Evolutionary conservation across 169 alveolate genomes (phyloP).

Genomic region (Plasmodium ovale): DNA sequence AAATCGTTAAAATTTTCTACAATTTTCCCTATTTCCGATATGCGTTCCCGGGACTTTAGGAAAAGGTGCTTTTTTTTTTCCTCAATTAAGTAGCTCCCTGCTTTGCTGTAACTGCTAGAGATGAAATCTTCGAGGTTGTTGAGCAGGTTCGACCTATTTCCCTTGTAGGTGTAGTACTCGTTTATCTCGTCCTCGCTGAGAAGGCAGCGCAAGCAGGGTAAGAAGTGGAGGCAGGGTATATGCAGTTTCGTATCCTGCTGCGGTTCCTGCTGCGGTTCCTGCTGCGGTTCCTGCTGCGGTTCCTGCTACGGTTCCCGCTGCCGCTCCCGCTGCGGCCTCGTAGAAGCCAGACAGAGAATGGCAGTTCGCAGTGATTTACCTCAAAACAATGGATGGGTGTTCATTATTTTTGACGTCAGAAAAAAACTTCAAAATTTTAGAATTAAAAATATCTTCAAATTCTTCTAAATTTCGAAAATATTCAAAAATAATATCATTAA

Average conservation of each 20-base stretch:
- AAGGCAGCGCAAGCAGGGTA: too few species aligned
- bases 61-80: conserved; percentile 68
- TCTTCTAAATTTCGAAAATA: conserved; percentile 64
- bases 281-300: too few species aligned
- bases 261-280: too few species aligned
- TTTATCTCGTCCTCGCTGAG: conserved; percentile 68
- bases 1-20: conserved; percentile 40
- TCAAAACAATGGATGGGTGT: conserved; percentile 32
- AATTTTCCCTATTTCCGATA: conserved; percentile 49
- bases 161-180: conserved; percentile 59
- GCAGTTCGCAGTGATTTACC: not conserved
- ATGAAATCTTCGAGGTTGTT: conserved; percentile 61
- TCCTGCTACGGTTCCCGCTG: too few species aligned
- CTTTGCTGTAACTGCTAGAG: conserved; percentile 52
- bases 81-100: conserved; percentile 35
- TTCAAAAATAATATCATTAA: conserved; percentile 39
- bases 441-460: conserved; percentile 36
- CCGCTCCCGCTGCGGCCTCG: too few species aligned
- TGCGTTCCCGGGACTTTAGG: conserved; percentile 51
- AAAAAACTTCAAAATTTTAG: conserved; percentile 52
- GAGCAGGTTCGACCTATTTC: conserved; percentile 34
- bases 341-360: too few species aligned
- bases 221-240: too few species aligned
- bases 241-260: too few species aligned
- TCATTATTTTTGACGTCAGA: conserved; percentile 69